These are phyloP conservation scores for Cystofilobasidium ferigula DNA, from an alignment of 768 basidiomycete species.

Conservation along the genomic window DNA sequence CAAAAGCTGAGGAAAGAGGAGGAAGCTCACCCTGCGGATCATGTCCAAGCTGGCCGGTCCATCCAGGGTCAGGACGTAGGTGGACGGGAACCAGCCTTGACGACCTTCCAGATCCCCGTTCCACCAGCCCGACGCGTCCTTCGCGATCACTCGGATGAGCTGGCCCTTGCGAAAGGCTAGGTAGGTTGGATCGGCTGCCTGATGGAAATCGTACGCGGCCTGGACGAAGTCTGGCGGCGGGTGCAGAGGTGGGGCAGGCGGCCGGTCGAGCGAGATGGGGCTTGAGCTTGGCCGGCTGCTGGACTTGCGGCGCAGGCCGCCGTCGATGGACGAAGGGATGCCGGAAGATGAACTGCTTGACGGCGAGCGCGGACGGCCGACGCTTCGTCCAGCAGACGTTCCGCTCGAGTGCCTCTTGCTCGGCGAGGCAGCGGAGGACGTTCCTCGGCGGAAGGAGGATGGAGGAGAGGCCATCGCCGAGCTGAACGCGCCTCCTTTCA, in stretches of 20 bases:
- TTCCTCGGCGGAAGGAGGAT: not conserved
- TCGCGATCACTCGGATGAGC: constrained; percentile 78
- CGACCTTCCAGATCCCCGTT: constrained; percentile 75
- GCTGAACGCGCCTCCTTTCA: not conserved
- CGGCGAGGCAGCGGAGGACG: not conserved
- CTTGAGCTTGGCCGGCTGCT: not conserved
- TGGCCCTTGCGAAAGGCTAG: constrained; percentile 82
- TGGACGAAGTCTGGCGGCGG: constrained; percentile 55
- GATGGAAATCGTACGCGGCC: constrained; percentile 82
- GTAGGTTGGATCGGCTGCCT: constrained; percentile 64
- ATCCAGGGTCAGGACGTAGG: constrained; percentile 48
- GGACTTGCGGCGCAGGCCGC: not conserved
- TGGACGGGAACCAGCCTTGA: constrained; percentile 94
- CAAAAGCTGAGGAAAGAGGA: not conserved
- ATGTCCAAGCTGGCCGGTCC: constrained; percentile 18
- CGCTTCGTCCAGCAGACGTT: not conserved
- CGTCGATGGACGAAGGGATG: not conserved
- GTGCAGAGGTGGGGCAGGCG: not conserved
- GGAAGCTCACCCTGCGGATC: constrained; percentile 28
- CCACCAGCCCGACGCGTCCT: constrained; percentile 92
- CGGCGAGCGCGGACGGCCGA: not conserved
- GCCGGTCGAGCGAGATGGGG: not conserved
- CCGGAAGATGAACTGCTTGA: not conserved
- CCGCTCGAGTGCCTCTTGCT: not conserved
- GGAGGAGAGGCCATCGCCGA: not conserved